Base-by-base conservation (phyloP, 2,329 filamentous ascomycete species). In the Cercospora sojina region DNA sequence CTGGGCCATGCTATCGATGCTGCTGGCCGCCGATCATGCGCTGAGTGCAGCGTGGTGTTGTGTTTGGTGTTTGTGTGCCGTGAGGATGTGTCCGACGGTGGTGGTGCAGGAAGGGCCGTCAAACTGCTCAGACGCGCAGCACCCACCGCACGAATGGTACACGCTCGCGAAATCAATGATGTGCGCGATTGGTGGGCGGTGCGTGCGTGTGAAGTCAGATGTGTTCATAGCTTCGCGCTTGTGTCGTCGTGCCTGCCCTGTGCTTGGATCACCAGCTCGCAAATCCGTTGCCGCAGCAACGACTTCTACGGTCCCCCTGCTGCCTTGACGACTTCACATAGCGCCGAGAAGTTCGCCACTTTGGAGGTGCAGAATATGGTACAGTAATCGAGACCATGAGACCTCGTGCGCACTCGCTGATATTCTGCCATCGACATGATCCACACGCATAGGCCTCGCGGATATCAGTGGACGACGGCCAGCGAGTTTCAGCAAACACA, bases 401-500 rank as follows among this genome's bases (percentile, higher is more conserved):
- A 27, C 8, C 57, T 38, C 61, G 35, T 25, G 32, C 23, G 20
- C 27, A 8, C 38, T 31, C 31, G 49, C 61, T 47, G 35, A 31
- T 23, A 41, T 29, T 6, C 25, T 41, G 29, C 7, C 27, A 29
- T 6, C 35, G 66, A 32, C 49, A 76, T 75, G 74, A 74, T 75
- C 62, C 69, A 72, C 27, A 75, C 72, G 18, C 74, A 76, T 64
- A 65, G 70, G 64, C 73, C 74, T 9, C 68, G 69, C 43, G 75
- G 76, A 35, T 70, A 74, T 58, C 59, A 69, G 49, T 76, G 74
- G 75, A 74, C 66, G 23, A 71, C 72, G 55, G 64, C 74, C 23
- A 74, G 74, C 25, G 67, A 66, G 27, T 77, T 76, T 59, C 76
- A 76, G 66, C 70, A 73, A 62, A 74, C 69, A 41, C 56, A 69